phyloP scores from a whole-genome alignment of 192 early-diverging fungal species.

The Entomortierella lignicola region DNA sequence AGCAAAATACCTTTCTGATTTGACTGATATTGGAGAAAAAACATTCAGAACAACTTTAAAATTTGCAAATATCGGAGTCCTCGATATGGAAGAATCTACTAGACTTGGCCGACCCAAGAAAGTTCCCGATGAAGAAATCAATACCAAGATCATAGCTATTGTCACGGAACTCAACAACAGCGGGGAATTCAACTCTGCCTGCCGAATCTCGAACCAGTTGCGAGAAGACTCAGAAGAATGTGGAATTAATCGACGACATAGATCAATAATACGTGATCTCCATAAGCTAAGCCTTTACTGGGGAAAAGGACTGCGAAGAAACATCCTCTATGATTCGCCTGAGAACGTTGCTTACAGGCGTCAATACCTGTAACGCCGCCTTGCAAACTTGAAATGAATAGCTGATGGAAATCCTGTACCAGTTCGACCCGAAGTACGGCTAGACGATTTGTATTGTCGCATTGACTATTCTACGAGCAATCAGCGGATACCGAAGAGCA shows the following conservation, averaged over 20 bases:
- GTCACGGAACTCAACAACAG: neutral
- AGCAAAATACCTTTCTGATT: no score
- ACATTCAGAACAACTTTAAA: no score
- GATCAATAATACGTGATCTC: neutral
- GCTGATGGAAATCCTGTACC: neutral
- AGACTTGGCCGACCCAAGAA: neutral
- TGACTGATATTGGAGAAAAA: no score
- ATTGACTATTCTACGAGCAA: conserved; percentile 1
- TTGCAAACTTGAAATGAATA: neutral
- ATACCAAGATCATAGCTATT: neutral
- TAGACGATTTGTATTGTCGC: conserved; percentile 12
- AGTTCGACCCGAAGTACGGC: neutral
- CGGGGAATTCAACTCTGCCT: neutral
- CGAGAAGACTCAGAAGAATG: neutral
- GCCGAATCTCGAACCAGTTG: neutral
- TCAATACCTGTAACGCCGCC: neutral
- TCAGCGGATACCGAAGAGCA: neutral
- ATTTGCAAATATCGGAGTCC: no score
- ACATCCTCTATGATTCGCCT: neutral
- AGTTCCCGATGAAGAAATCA: neutral
- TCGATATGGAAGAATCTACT: no score
- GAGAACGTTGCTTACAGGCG: neutral
- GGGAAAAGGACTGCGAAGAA: conserved; percentile 1
- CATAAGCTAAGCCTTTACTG: neutral
- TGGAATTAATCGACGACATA: neutral